Conservation (phyloP, 2,329 filamentous ascomycete species). For the Neodidymelliopsis sp. region DNA sequence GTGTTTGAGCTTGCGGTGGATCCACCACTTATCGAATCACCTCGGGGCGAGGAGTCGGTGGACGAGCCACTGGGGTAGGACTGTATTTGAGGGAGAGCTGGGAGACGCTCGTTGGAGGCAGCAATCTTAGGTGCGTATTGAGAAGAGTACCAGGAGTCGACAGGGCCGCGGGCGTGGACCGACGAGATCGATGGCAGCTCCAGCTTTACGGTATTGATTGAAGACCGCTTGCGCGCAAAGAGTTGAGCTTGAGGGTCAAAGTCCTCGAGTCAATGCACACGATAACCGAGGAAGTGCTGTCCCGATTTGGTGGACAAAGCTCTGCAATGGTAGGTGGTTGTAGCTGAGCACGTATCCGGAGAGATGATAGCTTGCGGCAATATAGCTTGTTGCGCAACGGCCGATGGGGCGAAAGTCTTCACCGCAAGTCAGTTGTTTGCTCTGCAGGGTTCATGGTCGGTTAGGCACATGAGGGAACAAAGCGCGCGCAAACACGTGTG, state of each 20-base stretch:
- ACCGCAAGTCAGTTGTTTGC: slow-evolving; percentile 50
- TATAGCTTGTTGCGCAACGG: slow-evolving; percentile 11
- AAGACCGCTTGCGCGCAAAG: slow-evolving; percentile 15
- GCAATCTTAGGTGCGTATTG: slow-evolving; percentile 70
- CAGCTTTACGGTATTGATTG: slow-evolving; percentile 81
- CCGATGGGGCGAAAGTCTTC: slow-evolving; percentile 32
- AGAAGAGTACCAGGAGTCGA: slow-evolving; percentile 75
- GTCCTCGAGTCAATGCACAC: slow-evolving; percentile 29
- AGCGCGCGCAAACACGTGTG: slow-evolving; percentile 38
- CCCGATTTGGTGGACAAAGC: not conserved
- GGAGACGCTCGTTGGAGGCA: slow-evolving; percentile 77
- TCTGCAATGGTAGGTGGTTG: slow-evolving; percentile 12
- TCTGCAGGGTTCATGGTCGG: slow-evolving; percentile 27
- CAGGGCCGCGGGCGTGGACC: slow-evolving; percentile 79
- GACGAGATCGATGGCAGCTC: slow-evolving; percentile 88
- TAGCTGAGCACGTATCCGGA: slow-evolving; percentile 41
- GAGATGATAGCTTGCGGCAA: slow-evolving; percentile 34
- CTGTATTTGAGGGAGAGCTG: slow-evolving; percentile 73
- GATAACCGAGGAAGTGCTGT: slow-evolving; percentile 34
- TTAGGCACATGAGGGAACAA: slow-evolving; percentile 31
- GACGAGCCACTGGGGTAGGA: slow-evolving; percentile 68
- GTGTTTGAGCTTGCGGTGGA: slow-evolving; percentile 64
- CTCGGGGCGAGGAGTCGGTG: slow-evolving; percentile 76
- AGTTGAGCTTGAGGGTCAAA: slow-evolving; percentile 18
- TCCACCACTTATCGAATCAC: slow-evolving; percentile 73